phyloP scores from a whole-genome alignment of 2,329 filamentous ascomycete species.

The Fusarium sp. region DNA sequence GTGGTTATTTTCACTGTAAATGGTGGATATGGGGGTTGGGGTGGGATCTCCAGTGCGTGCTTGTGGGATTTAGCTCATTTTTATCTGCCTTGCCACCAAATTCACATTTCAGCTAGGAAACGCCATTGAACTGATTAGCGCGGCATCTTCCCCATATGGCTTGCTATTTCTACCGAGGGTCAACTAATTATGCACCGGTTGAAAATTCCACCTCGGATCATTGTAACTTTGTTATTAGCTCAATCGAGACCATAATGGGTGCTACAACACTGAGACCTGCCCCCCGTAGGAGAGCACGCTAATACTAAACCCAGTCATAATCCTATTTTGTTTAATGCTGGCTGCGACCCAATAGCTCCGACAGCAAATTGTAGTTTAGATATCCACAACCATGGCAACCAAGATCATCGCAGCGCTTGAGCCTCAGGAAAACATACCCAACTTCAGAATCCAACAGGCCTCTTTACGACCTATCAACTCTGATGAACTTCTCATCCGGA shows the following conservation, averaged over 20 bases:
- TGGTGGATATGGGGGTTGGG: background rate
- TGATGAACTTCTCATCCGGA: slow-evolving; percentile 1
- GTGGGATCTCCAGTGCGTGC: too few species aligned
- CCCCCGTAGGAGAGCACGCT: background rate
- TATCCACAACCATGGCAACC: background rate
- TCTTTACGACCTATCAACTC: background rate
- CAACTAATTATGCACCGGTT: background rate
- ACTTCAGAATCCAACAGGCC: background rate
- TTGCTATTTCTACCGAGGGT: slow-evolving; percentile 12
- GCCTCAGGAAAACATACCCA: background rate
- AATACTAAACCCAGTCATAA: background rate
- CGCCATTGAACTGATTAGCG: background rate
- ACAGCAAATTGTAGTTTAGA: background rate
- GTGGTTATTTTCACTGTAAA: background rate
- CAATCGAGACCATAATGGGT: background rate
- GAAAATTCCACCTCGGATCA: background rate
- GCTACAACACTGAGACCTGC: too few species aligned
- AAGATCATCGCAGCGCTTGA: slow-evolving; percentile 1
- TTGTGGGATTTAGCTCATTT: background rate
- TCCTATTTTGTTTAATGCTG: background rate
- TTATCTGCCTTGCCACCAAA: background rate
- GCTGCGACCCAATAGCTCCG: background rate
- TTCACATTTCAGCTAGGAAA: background rate
- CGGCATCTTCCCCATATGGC: background rate
- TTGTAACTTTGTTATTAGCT: background rate